Conservation (phyloP, 257 asterid species). For the Nicotiana otophora region DNA sequence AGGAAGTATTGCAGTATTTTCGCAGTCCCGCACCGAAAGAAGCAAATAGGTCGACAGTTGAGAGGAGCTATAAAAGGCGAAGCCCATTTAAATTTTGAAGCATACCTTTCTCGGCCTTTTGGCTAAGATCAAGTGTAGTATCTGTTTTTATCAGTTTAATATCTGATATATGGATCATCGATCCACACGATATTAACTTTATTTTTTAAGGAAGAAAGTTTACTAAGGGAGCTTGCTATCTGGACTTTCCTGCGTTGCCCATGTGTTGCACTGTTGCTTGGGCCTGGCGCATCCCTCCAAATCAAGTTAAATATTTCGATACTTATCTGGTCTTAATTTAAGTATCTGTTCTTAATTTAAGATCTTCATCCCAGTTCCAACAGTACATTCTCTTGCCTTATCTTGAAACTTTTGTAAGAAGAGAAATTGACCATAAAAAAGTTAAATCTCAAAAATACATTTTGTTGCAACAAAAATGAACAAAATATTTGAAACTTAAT, state of each 20-base stretch:
- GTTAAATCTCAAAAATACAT: too few relatives aligned
- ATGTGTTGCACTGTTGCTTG: background rate
- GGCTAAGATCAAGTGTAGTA: constrained; percentile 45
- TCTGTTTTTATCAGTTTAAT: constrained; percentile 29
- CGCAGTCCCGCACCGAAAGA: background rate
- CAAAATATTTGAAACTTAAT: too few relatives aligned
- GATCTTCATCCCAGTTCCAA: too few relatives aligned
- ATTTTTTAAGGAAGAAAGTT: background rate
- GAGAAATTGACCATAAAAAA: too few relatives aligned
- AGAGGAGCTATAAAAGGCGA: background rate
- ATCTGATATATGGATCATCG: background rate
- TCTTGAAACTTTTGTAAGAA: too few relatives aligned
- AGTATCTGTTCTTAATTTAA: too few relatives aligned
- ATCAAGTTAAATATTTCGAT: too few relatives aligned
- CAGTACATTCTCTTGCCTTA: too few relatives aligned
- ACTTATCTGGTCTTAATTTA: too few relatives aligned
- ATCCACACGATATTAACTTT: background rate
- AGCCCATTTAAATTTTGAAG: fast-evolving
- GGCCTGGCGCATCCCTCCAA: background rate
- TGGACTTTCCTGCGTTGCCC: background rate
- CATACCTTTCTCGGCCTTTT: constrained; percentile 42
- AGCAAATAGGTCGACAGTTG: background rate
- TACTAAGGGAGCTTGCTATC: background rate
- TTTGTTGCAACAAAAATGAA: too few relatives aligned
- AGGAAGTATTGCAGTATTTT: background rate